These are phyloP conservation scores for Arabis hirsuta DNA, from an alignment of 345 rosid species.

Conservation along the genomic window DNA sequence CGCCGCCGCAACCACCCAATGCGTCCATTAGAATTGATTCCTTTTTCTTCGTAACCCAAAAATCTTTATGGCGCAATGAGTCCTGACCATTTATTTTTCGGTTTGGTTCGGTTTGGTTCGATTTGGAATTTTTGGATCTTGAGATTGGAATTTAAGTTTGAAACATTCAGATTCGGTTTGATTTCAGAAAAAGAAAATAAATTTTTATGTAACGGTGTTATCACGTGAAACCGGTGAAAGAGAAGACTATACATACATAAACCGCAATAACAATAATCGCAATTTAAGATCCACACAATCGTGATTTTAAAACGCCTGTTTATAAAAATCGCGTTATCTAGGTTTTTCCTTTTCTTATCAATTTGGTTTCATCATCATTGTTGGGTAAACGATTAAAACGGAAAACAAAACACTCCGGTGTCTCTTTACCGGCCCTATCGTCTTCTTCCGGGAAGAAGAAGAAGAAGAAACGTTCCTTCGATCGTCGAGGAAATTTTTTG, in stretches of 20 bases:
- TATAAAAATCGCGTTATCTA: conserved; percentile 13
- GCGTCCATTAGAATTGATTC: conserved; percentile 57
- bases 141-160: neutral
- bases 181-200: no score
- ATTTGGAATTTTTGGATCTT: neutral
- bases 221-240: no score
- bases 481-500: conserved; percentile 27
- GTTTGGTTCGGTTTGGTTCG: conserved; percentile 23
- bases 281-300: neutral
- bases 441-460: conserved; percentile 22
- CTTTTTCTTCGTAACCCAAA: neutral
- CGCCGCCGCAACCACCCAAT: conserved; percentile 51
- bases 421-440: conserved; percentile 1
- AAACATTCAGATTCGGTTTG: no score
- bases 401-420: conserved; percentile 18
- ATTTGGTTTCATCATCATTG: neutral
- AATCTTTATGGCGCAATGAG: conserved; percentile 22
- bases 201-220: no score
- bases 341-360: no score
- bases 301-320: conserved; percentile 30
- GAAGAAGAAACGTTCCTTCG: conserved; percentile 10
- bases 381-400: neutral
- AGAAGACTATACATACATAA: no score
- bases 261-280: no score
- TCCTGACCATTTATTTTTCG: conserved; percentile 34